These are phyloP conservation scores for Globisporangium cystogenes DNA, from an alignment of 352 stramenopile species.

Conservation along the genomic window DNA sequence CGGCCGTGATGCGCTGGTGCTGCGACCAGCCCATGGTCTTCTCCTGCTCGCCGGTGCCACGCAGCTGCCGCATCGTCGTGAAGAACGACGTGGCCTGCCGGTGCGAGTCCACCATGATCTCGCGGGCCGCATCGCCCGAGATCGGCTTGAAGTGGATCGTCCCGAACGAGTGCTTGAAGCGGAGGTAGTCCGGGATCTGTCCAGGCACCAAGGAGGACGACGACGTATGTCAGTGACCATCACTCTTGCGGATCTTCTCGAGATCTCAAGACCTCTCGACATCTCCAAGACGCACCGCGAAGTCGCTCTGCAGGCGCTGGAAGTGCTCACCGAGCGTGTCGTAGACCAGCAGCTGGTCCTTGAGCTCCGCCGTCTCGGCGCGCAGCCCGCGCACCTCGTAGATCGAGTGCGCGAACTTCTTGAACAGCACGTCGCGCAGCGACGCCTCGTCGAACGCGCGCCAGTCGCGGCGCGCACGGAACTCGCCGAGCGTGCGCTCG, in stretches of 20 bases:
- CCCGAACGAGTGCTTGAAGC: slow-evolving; percentile 35
- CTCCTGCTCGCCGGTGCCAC: slow-evolving; percentile 24
- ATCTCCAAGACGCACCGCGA: no score
- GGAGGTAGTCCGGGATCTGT: slow-evolving; percentile 33
- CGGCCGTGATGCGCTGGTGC: slow-evolving; percentile 55
- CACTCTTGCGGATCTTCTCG: no score
- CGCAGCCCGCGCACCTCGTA: slow-evolving; percentile 59
- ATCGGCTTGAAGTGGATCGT: slow-evolving; percentile 60
- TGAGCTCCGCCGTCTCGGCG: slow-evolving; percentile 34
- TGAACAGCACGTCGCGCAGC: slow-evolving; percentile 43
- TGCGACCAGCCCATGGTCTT: slow-evolving; percentile 81
- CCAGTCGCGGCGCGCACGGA: slow-evolving; percentile 37
- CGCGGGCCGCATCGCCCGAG: slow-evolving; percentile 32
- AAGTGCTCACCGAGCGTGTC: slow-evolving; percentile 70
- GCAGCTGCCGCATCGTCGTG: slow-evolving; percentile 33
- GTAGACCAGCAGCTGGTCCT: slow-evolving; percentile 44
- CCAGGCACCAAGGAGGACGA: no score
- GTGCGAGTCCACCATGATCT: slow-evolving; percentile 74
- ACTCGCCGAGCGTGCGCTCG: slow-evolving; percentile 22
- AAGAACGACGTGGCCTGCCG: slow-evolving; percentile 68
- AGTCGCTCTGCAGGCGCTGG: slow-evolving; percentile 60
- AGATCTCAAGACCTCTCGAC: no score
- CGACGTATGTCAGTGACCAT: no score
- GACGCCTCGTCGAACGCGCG: slow-evolving; percentile 45
- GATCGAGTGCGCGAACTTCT: slow-evolving; percentile 70